A percentile compares a stretch with the other conserved stretches of the same genome.
These are phyloP conservation scores for Pleurotus tuoliensis DNA, from an alignment of 768 basidiomycete genomes.

Conservation along the genomic window DNA sequence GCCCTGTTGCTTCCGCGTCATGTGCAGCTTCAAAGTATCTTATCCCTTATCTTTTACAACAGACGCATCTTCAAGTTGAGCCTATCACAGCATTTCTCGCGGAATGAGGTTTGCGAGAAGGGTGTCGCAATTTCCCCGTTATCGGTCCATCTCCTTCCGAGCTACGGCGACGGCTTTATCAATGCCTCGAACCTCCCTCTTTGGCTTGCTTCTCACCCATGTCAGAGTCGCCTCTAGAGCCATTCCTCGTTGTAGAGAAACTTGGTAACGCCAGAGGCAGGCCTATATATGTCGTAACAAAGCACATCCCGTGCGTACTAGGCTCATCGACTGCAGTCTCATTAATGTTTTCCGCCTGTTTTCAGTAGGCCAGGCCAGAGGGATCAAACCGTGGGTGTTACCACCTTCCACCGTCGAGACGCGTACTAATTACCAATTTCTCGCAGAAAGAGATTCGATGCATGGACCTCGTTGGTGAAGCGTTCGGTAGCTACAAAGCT, in stretches of 20 bases:
- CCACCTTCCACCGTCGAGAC: background rate
- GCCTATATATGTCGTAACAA: constrained; percentile 8
- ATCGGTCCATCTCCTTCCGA: constrained; percentile 7
- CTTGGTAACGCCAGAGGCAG: constrained; percentile 2
- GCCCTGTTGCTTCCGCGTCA: constrained; percentile 4
- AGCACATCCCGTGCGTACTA: constrained; percentile 6
- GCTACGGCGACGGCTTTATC: constrained; percentile 4
- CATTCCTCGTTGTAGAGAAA: constrained; percentile 7
- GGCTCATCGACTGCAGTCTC: background rate
- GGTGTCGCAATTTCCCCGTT: constrained; percentile 6
- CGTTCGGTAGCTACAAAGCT: constrained; percentile 8
- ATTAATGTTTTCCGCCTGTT: background rate
- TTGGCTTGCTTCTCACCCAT: constrained; percentile 1
- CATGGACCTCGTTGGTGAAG: constrained; percentile 6
- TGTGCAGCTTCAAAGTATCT: constrained; percentile 3
- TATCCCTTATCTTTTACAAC: constrained; percentile 8
- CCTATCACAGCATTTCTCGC: background rate
- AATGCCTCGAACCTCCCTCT: background rate
- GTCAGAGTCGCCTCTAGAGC: constrained; percentile 6
- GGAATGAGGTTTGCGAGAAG: constrained; percentile 1
- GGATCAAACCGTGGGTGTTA: background rate
- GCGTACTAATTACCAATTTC: background rate
- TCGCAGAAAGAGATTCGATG: constrained; percentile 5
- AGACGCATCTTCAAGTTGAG: background rate
- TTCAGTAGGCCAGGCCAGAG: background rate